Evolutionary conservation across 495 filamentous ascomycete species (phyloP), one percentile per base, ranked within the genome.

Genomic region (Neurospora sp.): DNA sequence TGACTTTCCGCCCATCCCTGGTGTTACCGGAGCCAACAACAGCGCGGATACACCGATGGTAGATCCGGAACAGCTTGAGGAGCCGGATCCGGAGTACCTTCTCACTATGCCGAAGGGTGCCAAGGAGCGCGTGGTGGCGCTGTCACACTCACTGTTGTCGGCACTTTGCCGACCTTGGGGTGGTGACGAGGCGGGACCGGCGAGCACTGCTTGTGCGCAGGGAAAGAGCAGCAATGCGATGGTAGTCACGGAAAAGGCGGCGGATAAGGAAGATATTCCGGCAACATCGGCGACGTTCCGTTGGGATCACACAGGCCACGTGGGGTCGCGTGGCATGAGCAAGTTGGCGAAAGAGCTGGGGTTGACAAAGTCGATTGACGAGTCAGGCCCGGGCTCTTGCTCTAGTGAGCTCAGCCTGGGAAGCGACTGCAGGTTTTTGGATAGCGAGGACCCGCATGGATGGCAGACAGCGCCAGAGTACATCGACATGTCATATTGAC

Each of bases 81-180:
- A 16, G 18, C 31, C 42, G 7, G 14, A 70, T 37, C 22, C 69
- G 3, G 72, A 71, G 1, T 79, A 79, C n/a, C 69, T 79, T 27
- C 70, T 78, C 3, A 72, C 73, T 12, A 71, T 75, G 18, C 74
- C 76, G n/a, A 18, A 68, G 3, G 7, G 53, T n/a, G 39, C 75
- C 16, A 71, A 73, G 46, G 59, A 69, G 10, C 48, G 70, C 41
- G 5, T 77, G 12, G 9, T 44, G 1, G 69, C 42, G 27, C 40
- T 75, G 1, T 75, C 75, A 6, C 20, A 73, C 41, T 66, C 70
- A 2, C 70, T 78, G 20, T 44, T 78, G 4, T 70, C 69, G 6
- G 76, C 75, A n/a, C 73, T 78, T n/a, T 78, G 76, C 61, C 40
- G 73, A 27, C 76, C 76, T 27, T 78, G 75, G 75, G 71, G 69